Conservation (phyloP, 495 filamentous ascomycete species). For the Hypoxylon crocopeplum region DNA sequence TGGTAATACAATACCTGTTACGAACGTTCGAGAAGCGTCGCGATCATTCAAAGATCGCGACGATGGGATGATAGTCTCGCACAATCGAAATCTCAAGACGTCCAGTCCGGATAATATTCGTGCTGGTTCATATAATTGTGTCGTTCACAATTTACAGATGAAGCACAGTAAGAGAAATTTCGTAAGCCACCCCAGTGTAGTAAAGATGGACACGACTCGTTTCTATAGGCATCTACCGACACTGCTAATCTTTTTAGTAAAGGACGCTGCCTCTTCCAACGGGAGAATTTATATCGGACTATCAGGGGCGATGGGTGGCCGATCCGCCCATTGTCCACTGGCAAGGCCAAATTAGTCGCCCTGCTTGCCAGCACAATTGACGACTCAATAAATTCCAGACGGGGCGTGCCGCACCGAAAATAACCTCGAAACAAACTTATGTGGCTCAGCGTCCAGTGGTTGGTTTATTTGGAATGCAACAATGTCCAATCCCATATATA, state of each 20-base stretch:
- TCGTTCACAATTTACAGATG: slow-evolving; percentile 21
- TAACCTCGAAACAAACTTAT: not conserved
- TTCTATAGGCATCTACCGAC: slow-evolving; percentile 29
- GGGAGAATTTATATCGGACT: slow-evolving; percentile 24
- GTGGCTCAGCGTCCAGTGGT: slow-evolving; percentile 22
- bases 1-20: not conserved
- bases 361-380: slow-evolving; percentile 30
- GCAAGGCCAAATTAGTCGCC: slow-evolving; percentile 16
- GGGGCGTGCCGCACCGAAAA: slow-evolving; percentile 1
- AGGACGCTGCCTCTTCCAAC: slow-evolving; percentile 11
- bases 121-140: not conserved
- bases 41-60: not conserved
- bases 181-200: slow-evolving; percentile 6
- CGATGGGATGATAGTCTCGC: slow-evolving; percentile 13
- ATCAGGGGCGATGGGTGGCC: slow-evolving; percentile 30
- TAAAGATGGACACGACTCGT: slow-evolving; percentile 12
- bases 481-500: slow-evolving; percentile 34
- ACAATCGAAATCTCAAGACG: not conserved
- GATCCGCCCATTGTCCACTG: slow-evolving; percentile 36
- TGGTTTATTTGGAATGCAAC: slow-evolving; percentile 23
- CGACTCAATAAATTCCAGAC: slow-evolving; percentile 31
- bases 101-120: not conserved
- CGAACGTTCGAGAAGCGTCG: not conserved
- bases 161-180: slow-evolving; percentile 15
- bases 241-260: slow-evolving; percentile 19